Evolutionary conservation across 139 green algal species (phyloP).

Genomic region (Closterium sp.): DNA sequence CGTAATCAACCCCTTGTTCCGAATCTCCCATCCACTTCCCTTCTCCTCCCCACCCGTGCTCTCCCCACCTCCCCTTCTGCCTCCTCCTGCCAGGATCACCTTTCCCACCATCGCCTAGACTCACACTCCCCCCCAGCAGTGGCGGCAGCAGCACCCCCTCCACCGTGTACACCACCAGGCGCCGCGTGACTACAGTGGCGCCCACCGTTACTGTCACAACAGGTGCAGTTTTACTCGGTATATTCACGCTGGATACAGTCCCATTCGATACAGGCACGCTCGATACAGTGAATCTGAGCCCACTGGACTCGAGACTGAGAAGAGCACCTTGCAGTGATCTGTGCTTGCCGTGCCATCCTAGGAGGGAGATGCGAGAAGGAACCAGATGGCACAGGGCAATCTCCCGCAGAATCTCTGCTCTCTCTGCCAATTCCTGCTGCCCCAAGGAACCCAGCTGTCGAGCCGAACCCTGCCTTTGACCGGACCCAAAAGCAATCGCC

Average conservation of each 20-base stretch:
- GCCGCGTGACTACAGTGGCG: neutral
- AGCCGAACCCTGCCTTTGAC: neutral
- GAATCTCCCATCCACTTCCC: neutral
- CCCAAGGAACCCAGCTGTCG: neutral
- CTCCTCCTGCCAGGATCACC: neutral
- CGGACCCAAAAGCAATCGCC: too few relatives aligned
- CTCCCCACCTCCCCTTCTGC: neutral
- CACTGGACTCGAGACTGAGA: neutral
- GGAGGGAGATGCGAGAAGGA: neutral
- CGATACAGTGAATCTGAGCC: neutral
- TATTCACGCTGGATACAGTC: neutral
- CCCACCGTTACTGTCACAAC: neutral
- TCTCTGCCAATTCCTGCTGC: neutral
- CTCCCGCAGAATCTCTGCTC: neutral
- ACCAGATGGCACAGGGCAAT: neutral
- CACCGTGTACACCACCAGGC: neutral
- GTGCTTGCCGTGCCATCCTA: neutral
- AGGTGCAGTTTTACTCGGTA: too few relatives aligned
- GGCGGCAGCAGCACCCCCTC: neutral
- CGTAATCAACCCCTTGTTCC: neutral
- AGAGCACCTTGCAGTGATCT: neutral
- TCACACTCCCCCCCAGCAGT: neutral
- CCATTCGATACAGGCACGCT: neutral
- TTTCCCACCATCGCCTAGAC: neutral
- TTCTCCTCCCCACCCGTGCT: neutral